Base-by-base conservation (phyloP, 805 yeast species). In the Candida orba region DNA sequence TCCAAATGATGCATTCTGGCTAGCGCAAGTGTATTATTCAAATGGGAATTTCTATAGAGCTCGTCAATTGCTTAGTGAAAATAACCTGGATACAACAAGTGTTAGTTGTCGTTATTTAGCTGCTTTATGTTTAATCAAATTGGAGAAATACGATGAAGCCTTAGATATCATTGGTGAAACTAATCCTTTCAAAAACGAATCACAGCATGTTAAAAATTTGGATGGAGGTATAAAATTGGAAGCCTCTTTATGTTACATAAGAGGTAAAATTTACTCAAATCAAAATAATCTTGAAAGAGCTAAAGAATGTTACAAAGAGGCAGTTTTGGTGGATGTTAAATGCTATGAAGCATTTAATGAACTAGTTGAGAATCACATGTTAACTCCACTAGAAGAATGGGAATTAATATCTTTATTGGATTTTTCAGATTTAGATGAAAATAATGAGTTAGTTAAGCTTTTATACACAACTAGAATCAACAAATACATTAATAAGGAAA, bases 1-100 rank as follows among this genome's bases (percentile, higher is more conserved):
- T 57, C 84, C 96, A 13, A 86, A 83, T 56, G 98, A 91, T 60
- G 96, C 96, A 10, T 91, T 88, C 62, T 90, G 97, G 96, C 70
- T 91, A 27, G 96, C 96, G 0, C 96, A 91, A 65, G 95, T 85
- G 5, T 80, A 84, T 60, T 87, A 79, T 61, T 69, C 79, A 44
- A 78, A 78, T 44, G 91, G 91, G 10, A 78, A 84, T 57, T 89
- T 78, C 62, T 73, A 81, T 34, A 70, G 96, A 30, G 96, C 95
- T 2, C 75, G 88, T 41, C 81, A 80, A 49, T 63, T 90, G 35
- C 69, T 91, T 18, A 64, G 78, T 15, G 72, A 77, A 13, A 77
- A 73, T 42, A 78, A 73, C 51, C 76, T 78, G 48, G 72, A 68
- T 25, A 49, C 68, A 1, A 69, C 71, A 7, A 76, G 83, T 37